phyloP scores from a whole-genome alignment of 768 basidiomycete species.

The Cyclocybe cylindracea region DNA sequence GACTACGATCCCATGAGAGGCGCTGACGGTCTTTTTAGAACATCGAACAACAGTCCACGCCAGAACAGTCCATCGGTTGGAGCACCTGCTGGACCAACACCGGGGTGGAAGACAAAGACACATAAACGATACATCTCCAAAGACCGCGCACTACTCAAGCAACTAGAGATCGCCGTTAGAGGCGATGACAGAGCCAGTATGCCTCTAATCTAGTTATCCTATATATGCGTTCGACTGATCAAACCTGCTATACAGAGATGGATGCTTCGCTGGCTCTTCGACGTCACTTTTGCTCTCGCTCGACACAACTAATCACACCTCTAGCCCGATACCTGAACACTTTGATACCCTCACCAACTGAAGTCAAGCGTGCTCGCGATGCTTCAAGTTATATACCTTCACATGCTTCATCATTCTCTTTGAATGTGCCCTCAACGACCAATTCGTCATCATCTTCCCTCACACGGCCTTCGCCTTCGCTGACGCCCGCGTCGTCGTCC shows the following conservation, averaged over 20 bases:
- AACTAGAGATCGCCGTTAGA: conserved; percentile 61
- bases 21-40: not conserved
- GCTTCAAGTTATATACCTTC: conserved; percentile 2
- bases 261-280: conserved; percentile 68
- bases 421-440: not conserved
- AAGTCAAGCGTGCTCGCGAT: conserved; percentile 39
- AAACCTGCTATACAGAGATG: conserved; percentile 41
- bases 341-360: conserved; percentile 73
- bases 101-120: conserved; percentile 77
- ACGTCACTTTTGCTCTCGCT: conserved; percentile 82
- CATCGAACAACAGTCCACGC: conserved; percentile 12
- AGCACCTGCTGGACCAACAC: conserved; percentile 51
- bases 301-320: conserved; percentile 84
- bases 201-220: conserved; percentile 8
- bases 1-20: not conserved
- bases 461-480: not conserved
- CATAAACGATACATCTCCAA: conserved; percentile 87
- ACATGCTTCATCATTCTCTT: not conserved
- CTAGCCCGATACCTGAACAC: conserved; percentile 90
- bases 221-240: not conserved
- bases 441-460: not conserved
- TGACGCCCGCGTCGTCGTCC: conserved; percentile 6
- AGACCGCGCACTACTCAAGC: conserved; percentile 73
- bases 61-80: conserved; percentile 25
- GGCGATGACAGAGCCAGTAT: conserved; percentile 52